phyloP scores from a whole-genome alignment of 1,139 yeast genomes.

The Suhomyces guaymorum region DNA sequence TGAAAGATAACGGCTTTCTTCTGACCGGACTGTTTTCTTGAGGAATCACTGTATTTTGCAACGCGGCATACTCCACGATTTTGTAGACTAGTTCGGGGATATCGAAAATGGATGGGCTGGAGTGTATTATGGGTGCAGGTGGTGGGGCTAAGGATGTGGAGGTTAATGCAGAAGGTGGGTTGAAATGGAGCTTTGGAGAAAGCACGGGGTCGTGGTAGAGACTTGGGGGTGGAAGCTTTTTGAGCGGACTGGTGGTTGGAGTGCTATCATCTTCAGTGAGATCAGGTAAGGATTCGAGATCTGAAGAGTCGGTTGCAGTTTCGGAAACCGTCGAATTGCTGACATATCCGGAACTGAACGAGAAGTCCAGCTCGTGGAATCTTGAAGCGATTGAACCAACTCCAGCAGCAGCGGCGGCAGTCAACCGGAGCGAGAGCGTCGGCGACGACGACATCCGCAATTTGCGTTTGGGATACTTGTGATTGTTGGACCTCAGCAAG shows the following conservation, averaged over 20 bases:
- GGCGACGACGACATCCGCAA: constrained; percentile 9
- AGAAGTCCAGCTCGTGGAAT: constrained; percentile 19
- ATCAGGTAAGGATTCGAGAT: constrained; percentile 42
- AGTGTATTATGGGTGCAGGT: not conserved
- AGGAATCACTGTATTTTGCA: constrained; percentile 50
- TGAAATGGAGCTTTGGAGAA: constrained; percentile 7
- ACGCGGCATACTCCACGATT: constrained; percentile 62
- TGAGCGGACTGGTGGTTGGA: constrained; percentile 30
- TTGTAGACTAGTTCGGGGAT: constrained; percentile 75
- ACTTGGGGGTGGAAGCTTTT: constrained; percentile 8
- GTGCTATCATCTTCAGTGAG: constrained; percentile 36
- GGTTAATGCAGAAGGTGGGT: no score
- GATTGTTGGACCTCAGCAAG: constrained; percentile 11
- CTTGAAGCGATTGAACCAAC: constrained; percentile 1
- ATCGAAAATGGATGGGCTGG: constrained; percentile 53
- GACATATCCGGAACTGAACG: constrained; percentile 17
- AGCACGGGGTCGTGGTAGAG: no score
- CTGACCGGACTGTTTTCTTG: constrained; percentile 59
- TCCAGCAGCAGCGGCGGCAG: not conserved
- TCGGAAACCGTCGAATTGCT: constrained; percentile 3
- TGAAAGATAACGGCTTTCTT: constrained; percentile 65
- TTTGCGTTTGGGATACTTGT: constrained; percentile 15
- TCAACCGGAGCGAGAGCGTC: constrained; percentile 1
- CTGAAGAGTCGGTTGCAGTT: constrained; percentile 21
- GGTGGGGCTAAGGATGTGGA: no score